These are phyloP conservation scores for Phascolomyces articulosus DNA, from an alignment of 371 early-diverging fungal genomes.

Conservation along the genomic window DNA sequence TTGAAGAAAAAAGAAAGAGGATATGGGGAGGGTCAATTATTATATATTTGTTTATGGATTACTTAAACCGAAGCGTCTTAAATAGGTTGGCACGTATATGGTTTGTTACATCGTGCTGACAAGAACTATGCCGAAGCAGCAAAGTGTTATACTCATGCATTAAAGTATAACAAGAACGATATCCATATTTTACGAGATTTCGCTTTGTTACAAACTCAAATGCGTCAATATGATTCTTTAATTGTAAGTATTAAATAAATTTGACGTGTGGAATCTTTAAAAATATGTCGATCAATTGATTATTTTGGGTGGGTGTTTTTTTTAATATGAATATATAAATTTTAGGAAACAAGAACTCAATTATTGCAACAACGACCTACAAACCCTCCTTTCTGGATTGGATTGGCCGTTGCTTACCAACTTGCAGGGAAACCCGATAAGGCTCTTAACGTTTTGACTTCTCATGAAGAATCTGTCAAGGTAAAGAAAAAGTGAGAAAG, in stretches of 20 bases:
- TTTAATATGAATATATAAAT: no score
- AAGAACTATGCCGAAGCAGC: constrained; percentile 94
- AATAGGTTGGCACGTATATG: constrained; percentile 96
- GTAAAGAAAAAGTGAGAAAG: constrained; percentile 26
- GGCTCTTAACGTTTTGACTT: constrained; percentile 71
- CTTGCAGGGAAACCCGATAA: constrained; percentile 75
- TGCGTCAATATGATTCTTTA: constrained; percentile 85
- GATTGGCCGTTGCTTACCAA: constrained; percentile 87
- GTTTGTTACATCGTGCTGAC: constrained; percentile 88
- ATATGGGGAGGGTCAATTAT: no score
- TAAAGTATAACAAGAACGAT: constrained; percentile 92
- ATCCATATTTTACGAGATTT: constrained; percentile 90
- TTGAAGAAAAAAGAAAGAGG: background rate
- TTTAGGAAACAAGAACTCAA: constrained; percentile 67
- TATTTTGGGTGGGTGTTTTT: no score
- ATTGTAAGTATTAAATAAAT: constrained; percentile 50
- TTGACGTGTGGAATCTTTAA: background rate
- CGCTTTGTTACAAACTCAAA: constrained; percentile 86
- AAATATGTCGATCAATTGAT: no score
- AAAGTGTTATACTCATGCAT: constrained; percentile 89
- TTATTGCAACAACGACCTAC: constrained; percentile 74
- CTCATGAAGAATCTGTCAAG: constrained; percentile 75
- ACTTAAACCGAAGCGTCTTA: no score
- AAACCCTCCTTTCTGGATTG: constrained; percentile 82
- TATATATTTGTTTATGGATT: no score